These are phyloP conservation scores for Carex littledalei DNA, from an alignment of 176 grass and related monocot species.

Conservation along the genomic window DNA sequence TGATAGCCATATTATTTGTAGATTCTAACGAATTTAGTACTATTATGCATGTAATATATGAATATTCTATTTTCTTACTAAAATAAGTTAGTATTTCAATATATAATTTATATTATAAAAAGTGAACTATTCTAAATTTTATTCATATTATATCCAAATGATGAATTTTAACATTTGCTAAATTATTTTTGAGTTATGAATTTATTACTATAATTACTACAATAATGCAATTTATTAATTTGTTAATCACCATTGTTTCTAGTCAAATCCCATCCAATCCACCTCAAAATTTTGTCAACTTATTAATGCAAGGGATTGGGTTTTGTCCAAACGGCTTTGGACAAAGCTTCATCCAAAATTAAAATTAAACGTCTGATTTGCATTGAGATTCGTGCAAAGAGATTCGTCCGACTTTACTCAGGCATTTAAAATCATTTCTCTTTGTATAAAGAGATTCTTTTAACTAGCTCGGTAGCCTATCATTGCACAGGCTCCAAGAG, in stretches of 20 bases:
- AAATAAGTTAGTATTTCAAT: not conserved
- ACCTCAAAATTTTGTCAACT: not conserved
- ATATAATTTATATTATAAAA: not conserved
- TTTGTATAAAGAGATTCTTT: not conserved
- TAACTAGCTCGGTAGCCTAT: not conserved
- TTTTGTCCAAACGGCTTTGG: too few species aligned
- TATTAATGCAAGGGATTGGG: not conserved
- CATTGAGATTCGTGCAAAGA: too few species aligned
- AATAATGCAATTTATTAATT: not conserved
- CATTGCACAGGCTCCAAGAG: not conserved
- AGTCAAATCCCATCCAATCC: not conserved
- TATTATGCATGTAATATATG: not conserved
- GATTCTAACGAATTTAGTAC: not conserved
- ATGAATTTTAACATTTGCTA: not conserved
- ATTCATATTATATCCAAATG: not conserved
- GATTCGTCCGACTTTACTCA: not conserved
- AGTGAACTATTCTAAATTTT: not conserved
- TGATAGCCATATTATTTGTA: not conserved
- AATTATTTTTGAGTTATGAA: not conserved
- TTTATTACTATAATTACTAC: not conserved
- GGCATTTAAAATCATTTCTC: not conserved
- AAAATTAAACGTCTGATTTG: too few species aligned
- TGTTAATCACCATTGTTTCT: not conserved
- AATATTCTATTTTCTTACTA: not conserved
- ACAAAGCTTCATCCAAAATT: too few species aligned